phyloP scores from a whole-genome alignment of 2,329 filamentous ascomycete genomes.

The Aspergillus brasiliensis region DNA sequence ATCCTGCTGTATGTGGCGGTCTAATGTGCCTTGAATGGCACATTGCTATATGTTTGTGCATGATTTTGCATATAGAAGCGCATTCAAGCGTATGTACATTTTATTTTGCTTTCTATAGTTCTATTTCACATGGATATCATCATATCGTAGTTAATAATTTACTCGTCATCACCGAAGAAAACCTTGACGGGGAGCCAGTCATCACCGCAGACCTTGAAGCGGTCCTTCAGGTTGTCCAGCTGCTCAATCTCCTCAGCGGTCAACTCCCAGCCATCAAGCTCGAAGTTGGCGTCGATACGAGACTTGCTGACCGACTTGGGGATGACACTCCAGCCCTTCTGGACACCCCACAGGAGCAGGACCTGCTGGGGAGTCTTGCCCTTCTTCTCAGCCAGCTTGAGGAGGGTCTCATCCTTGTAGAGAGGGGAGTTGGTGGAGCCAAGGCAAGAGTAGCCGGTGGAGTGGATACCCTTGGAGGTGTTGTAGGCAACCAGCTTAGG shows the following conservation, averaged over 20 bases:
- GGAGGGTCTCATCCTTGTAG: conserved; percentile 56
- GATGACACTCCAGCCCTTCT: conserved; percentile 80
- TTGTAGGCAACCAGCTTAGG: conserved; percentile 57
- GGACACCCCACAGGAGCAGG: conserved; percentile 71
- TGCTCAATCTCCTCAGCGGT: conserved; percentile 70
- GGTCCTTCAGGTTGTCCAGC: conserved; percentile 68
- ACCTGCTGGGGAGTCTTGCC: conserved; percentile 58
- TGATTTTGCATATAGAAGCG: no score
- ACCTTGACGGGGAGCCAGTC: conserved; percentile 71
- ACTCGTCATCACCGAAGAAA: conserved; percentile 83
- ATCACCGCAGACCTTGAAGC: conserved; percentile 83
- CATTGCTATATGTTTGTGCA: no score
- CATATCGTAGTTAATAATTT: conserved; percentile 33
- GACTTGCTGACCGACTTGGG: conserved; percentile 77
- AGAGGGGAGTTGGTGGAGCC: conserved; percentile 58
- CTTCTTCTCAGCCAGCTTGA: conserved; percentile 57
- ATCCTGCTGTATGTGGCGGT: no score
- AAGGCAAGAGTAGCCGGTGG: conserved; percentile 59
- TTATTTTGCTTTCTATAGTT: background rate
- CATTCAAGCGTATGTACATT: conserved; percentile 11
- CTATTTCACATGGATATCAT: background rate
- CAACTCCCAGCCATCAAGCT: conserved; percentile 73
- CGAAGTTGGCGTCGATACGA: conserved; percentile 75
- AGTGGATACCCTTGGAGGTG: conserved; percentile 56
- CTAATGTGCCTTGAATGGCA: no score